phyloP scores from a whole-genome alignment of 2,329 filamentous ascomycete species.

The Penicillium palitans region DNA sequence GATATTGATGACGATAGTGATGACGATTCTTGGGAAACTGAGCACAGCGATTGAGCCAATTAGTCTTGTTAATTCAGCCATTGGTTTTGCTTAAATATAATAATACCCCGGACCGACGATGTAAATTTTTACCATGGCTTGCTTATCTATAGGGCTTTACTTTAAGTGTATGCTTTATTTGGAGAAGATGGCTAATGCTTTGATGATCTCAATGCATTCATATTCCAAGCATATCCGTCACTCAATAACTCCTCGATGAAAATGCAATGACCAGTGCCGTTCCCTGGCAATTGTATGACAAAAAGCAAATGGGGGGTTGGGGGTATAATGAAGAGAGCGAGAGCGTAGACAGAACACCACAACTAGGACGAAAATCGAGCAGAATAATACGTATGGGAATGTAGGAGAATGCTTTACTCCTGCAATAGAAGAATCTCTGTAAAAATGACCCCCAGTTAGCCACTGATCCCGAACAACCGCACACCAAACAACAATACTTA shows the following conservation, averaged over 20 bases:
- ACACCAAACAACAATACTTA: slow-evolving; percentile 28
- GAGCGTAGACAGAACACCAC: slow-evolving; percentile 5
- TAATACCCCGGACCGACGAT: background rate
- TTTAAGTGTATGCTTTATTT: background rate
- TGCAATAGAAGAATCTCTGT: slow-evolving; percentile 40
- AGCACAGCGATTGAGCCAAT: background rate
- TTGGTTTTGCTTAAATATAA: background rate
- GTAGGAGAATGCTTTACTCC: slow-evolving; percentile 27
- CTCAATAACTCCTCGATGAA: background rate
- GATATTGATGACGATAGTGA: too few species aligned
- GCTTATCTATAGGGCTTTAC: background rate
- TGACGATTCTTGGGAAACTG: background rate
- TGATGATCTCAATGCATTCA: background rate
- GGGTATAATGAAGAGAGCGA: slow-evolving; percentile 15
- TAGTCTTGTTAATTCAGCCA: background rate
- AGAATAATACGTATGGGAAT: background rate
- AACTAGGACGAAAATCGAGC: background rate
- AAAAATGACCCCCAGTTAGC: slow-evolving; percentile 5
- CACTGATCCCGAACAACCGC: background rate
- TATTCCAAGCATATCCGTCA: background rate
- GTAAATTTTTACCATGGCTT: background rate
- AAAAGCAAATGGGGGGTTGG: background rate
- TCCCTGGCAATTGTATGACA: slow-evolving; percentile 7
- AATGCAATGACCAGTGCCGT: slow-evolving; percentile 1
- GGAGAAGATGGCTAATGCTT: background rate